Conservation (phyloP, 2,329 filamentous ascomycete species). For the Orbilia javanica region DNA sequence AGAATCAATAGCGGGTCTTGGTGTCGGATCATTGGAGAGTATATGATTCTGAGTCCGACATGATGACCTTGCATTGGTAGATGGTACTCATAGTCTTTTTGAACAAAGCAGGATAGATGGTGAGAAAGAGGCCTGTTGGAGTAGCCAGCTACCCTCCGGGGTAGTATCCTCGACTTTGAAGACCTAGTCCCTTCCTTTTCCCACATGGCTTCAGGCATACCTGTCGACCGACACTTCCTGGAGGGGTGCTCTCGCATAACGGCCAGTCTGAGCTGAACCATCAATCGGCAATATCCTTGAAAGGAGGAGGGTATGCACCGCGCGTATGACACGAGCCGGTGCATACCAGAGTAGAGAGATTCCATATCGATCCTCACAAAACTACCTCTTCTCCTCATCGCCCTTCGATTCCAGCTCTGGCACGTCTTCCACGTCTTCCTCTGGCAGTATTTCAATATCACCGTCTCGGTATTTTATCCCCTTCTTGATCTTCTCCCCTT, state of each 20-base stretch:
- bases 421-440: conserved; percentile 28
- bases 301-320: neutral
- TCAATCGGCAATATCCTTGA: neutral
- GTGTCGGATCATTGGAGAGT: neutral
- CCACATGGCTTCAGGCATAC: too few relatives aligned
- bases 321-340: neutral
- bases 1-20: neutral
- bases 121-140: neutral
- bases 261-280: neutral
- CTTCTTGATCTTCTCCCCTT: conserved; percentile 52
- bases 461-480: conserved; percentile 49
- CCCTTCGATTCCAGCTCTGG: neutral
- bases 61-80: too few relatives aligned
- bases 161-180: neutral
- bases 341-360: neutral
- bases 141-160: neutral
- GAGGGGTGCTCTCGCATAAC: neutral
- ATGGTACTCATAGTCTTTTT: too few relatives aligned
- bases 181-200: too few relatives aligned
- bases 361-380: neutral
- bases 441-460: conserved; percentile 43
- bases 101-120: neutral
- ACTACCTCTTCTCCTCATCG: conserved; percentile 23
- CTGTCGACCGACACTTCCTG: too few relatives aligned
- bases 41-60: neutral